Conservation (phyloP, 164 flowering plant species). For the Kingdonia uniflora region DNA sequence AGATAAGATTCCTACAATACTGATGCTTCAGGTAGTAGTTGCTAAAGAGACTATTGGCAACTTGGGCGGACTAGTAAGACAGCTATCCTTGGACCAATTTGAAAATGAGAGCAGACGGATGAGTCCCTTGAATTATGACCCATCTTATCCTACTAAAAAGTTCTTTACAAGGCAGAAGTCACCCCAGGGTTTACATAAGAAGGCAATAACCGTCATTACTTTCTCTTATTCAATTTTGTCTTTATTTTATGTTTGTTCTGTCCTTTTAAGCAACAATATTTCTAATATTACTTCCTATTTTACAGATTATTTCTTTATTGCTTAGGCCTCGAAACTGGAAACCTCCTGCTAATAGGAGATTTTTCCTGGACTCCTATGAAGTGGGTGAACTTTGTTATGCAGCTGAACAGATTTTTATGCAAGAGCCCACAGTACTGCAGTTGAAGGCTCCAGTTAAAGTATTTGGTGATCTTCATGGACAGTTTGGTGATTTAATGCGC, state of each 20-base stretch:
- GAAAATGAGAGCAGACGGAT: conserved; percentile 97
- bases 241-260: not conserved
- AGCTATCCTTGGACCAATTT: conserved; percentile 90
- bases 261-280: not conserved
- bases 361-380: conserved; percentile 95
- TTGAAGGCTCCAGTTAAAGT: conserved; percentile 94
- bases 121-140: conserved; percentile 56
- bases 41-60: conserved; percentile 95
- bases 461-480: conserved; percentile 99
- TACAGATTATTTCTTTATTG: conserved; percentile 77
- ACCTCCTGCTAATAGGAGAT: conserved; percentile 75
- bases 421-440: conserved; percentile 91
- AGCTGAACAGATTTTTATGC: conserved; percentile 97
- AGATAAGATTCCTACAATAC: too few species aligned
- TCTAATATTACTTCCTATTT: conserved; percentile 8
- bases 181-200: conserved; percentile 86
- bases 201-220: conserved; percentile 35
- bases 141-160: conserved; percentile 50
- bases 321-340: conserved; percentile 93
- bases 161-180: conserved; percentile 66
- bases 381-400: conserved; percentile 97
- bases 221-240: too few species aligned
- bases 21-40: conserved; percentile 72
- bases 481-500: conserved; percentile 98
- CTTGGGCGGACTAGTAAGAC: conserved; percentile 93